Conservation (phyloP, 257 asterid species). For the Solanum etuberosum region DNA sequence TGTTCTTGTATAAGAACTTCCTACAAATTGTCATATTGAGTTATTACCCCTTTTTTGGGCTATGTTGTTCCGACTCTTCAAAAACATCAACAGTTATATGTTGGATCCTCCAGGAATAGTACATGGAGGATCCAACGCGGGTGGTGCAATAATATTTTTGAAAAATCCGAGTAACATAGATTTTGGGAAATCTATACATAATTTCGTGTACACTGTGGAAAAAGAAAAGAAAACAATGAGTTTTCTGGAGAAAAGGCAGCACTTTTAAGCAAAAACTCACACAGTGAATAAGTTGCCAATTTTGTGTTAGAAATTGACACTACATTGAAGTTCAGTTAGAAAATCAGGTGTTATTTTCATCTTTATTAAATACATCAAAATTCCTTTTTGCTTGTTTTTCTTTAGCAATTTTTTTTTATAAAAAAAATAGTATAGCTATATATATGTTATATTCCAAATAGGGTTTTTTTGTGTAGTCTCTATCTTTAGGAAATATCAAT, state of each 20-base stretch:
- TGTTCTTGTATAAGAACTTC: background rate
- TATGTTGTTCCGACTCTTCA: background rate
- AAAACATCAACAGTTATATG: background rate
- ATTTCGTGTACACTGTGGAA: background rate
- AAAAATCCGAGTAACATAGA: background rate
- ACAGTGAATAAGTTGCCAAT: background rate
- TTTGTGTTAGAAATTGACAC: constrained; percentile 12
- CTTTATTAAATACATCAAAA: background rate
- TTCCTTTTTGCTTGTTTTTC: background rate
- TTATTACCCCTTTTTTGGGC: background rate
- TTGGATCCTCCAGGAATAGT: background rate
- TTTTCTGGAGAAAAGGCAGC: background rate
- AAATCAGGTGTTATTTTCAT: constrained; percentile 15
- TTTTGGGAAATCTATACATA: background rate
- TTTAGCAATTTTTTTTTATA: background rate
- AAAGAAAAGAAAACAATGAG: background rate
- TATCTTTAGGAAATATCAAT: constrained; percentile 16
- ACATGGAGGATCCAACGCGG: rapidly evolving
- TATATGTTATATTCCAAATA: background rate
- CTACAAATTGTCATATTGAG: background rate
- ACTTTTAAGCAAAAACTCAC: background rate
- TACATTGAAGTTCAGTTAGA: constrained; percentile 18
- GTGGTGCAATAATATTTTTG: background rate
- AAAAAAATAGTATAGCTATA: background rate
- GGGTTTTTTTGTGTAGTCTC: background rate